Base-by-base conservation (phyloP, 352 stramenopile genomes). In the Phytophthora constricta region DNA sequence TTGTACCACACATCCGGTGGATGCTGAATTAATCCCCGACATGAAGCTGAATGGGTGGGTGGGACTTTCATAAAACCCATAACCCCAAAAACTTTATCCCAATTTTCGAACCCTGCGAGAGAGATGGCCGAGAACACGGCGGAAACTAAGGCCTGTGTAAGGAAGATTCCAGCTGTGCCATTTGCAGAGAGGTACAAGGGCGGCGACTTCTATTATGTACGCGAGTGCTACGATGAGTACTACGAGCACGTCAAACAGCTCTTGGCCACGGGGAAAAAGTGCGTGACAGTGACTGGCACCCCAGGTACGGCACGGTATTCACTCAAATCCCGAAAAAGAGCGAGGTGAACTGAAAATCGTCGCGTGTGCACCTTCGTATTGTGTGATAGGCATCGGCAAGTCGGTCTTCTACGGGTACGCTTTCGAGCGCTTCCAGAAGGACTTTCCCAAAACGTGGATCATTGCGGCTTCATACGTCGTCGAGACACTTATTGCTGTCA, bases 321-420 rank as follows among this genome's bases (percentile, higher is more conserved):
- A 37, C 13, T 37, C 31, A 13, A 7, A 37, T 37, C 31, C n/a
- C n/a, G 31, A 39, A 39, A 13, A 39, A 13, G 31, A 37, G 31
- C 31, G 13, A 13, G 31, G 7, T 37, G 31, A 37, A 13, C 7
- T 37, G 13, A n/a, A n/a, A n/a, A n/a, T n/a, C n/a, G n/a, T n/a
- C n/a, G n/a, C n/a, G n/a, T n/a, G n/a, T n/a, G n/a, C n/a, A n/a
- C n/a, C n/a, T n/a, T n/a, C 31, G 7, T 20, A 45, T 45, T 4
- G 16, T 20, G 9, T 20, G 11, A 27, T 23, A 58, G 50, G 33
- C n/a, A 58, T 58, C 33, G 50, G 50, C 50, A 58, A 46, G 33
- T 58, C 50, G 8, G 33, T 58, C 31, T 58, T 47, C 33, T 58
- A 58, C 20, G 31, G 22, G 7, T 57, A 46, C 31, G 43, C 26